These are phyloP conservation scores for Suillus occidentalis DNA, from an alignment of 768 basidiomycete genomes.

Conservation along the genomic window DNA sequence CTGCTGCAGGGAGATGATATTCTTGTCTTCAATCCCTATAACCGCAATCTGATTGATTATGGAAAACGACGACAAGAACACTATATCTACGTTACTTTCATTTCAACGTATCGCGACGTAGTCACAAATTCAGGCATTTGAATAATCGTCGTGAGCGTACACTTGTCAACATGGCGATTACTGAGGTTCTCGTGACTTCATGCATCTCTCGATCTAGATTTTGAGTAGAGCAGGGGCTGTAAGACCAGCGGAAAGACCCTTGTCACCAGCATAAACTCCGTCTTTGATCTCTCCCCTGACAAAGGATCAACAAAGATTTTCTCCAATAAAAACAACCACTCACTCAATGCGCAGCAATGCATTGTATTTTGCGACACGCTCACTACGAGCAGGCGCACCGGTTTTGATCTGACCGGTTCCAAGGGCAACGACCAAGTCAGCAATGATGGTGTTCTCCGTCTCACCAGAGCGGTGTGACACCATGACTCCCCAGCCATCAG, in stretches of 20 bases:
- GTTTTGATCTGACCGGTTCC: conserved; percentile 97
- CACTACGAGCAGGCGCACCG: conserved; percentile 92
- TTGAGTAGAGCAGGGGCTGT: conserved; percentile 70
- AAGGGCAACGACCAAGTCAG: conserved; percentile 93
- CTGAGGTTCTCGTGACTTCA: conserved; percentile 10
- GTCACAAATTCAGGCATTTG: too few species aligned
- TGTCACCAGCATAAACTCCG: conserved; percentile 71
- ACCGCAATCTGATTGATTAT: not conserved
- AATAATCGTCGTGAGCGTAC: conserved; percentile 23
- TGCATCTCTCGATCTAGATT: conserved; percentile 44
- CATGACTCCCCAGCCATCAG: conserved; percentile 99
- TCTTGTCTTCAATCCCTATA: not conserved
- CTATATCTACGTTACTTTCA: not conserved
- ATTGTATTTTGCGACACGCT: conserved; percentile 97
- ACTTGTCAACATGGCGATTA: conserved; percentile 19
- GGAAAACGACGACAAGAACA: not conserved
- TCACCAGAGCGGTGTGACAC: conserved; percentile 98
- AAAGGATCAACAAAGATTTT: conserved; percentile 10
- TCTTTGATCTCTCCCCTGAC: conserved; percentile 74
- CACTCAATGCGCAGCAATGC: conserved; percentile 87
- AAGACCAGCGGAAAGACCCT: conserved; percentile 77
- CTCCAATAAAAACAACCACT: conserved; percentile 30
- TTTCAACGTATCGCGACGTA: not conserved
- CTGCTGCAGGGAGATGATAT: not conserved
- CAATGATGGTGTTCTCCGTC: conserved; percentile 96